Base-by-base conservation (phyloP, 345 rosid genomes). In the Murraya paniculata region DNA sequence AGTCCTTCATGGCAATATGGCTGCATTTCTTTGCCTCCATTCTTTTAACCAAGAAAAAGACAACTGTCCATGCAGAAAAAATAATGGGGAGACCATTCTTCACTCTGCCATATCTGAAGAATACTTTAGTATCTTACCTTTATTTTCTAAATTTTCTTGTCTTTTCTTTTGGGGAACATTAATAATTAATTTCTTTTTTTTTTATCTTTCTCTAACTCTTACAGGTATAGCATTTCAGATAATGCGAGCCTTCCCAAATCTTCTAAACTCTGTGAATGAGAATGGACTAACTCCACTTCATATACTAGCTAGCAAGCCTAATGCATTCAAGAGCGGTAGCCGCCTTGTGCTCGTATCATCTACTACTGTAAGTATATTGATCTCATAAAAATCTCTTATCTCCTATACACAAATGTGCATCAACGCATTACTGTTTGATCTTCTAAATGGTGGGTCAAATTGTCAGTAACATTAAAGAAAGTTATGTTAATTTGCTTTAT, bases 1-100 rank as follows among this genome's bases (percentile, higher is more conserved):
- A 1, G 88, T 85, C 22, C 56, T 62, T 2, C 76, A 67, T 24
- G 91, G 88, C 22, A 74, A 85, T 30, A 83, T 59, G 65, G 72
- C 73, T 6, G 86, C 78, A 8, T 86, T 88, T 72, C 86, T 86
- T 39, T 48, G 77, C 71, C 87, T 83, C 28, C 71, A 81, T 45
- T 45, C 27, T 10, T 22, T 35, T 35, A 35, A 35, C 70, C 16
- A 33, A 33, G 27, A 65, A 21, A 65, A 65, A 19, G 27, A 33
- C 7, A 31, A 6, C 10, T 28, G 39, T 11, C 5, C 7, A 7
- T 25, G 56, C 24, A 73, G 57, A 27, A 73, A 39, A 18, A 27
- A 4, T 0, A 60, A 73, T 13, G 82, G 82, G 35, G 68, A 81
- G 9, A 84, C 81, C 67, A 73, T 84, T 73, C 87, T 84, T 73